phyloP scores from a whole-genome alignment of 371 early-diverging fungal genomes.

The Sporodiniella umbellata region DNA sequence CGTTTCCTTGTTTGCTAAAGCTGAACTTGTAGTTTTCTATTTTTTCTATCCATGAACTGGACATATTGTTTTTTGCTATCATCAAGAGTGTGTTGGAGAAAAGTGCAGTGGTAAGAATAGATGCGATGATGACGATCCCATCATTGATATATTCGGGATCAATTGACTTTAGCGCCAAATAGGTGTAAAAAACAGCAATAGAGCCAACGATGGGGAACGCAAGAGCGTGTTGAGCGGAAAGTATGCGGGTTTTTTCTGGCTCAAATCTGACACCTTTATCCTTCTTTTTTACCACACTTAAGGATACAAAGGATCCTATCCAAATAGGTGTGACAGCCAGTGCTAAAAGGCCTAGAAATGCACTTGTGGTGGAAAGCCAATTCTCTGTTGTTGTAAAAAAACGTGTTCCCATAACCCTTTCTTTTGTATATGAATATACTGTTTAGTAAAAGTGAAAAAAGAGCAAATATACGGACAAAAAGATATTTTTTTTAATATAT shows the following conservation, averaged over 20 bases:
- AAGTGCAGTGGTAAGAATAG: slow-evolving; percentile 8
- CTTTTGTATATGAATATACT: not conserved
- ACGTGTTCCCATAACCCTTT: not conserved
- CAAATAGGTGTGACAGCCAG: slow-evolving; percentile 15
- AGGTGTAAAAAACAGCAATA: slow-evolving; percentile 1
- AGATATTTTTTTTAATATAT: not conserved
- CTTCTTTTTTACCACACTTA: slow-evolving; percentile 3
- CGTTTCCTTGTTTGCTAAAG: slow-evolving; percentile 4
- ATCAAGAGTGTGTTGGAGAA: slow-evolving; percentile 12
- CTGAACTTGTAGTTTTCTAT: slow-evolving; percentile 11
- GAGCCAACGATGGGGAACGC: slow-evolving; percentile 14
- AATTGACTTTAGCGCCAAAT: slow-evolving; percentile 1
- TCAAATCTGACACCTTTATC: slow-evolving; percentile 1
- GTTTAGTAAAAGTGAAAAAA: not conserved
- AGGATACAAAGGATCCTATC: slow-evolving; percentile 14
- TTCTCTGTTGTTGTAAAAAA: slow-evolving; percentile 8
- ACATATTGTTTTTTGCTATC: slow-evolving; percentile 3
- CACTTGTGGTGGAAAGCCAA: slow-evolving; percentile 8
- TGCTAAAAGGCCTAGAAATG: slow-evolving; percentile 12
- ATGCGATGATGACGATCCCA: not conserved
- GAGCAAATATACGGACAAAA: not conserved
- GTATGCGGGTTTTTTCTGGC: not conserved
- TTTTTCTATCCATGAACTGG: not conserved
- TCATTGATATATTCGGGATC: slow-evolving; percentile 11
- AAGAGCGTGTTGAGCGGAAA: slow-evolving; percentile 10